A percentile compares a stretch with the other conserved stretches of the same genome.
Evolutionary conservation across 148 eudicot species (phyloP).

Genomic region (Linanthus parryae): DNA sequence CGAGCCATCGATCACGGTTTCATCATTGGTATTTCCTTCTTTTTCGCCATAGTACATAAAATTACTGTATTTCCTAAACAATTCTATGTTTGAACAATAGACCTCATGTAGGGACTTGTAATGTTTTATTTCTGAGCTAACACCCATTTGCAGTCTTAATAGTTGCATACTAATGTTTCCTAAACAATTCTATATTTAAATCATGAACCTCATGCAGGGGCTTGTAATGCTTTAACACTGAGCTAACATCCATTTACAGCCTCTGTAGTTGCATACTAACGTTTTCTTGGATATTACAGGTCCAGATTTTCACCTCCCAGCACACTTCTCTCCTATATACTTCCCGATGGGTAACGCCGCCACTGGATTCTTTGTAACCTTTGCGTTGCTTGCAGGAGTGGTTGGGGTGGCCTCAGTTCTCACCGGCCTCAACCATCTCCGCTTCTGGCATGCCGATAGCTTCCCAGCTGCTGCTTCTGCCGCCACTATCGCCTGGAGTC

Average conservation of each 20-base stretch:
- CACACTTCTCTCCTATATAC: constrained; percentile 78
- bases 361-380: constrained; percentile 72
- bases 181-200: no score
- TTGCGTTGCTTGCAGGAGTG: constrained; percentile 70
- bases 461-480: constrained; percentile 37
- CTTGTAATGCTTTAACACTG: no score
- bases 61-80: neutral
- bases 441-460: constrained; percentile 40
- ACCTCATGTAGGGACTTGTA: no score
- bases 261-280: no score
- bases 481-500: constrained; percentile 70
- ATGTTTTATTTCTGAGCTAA: no score
- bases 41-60: neutral
- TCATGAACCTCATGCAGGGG: no score
- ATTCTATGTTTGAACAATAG: no score
- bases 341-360: constrained; percentile 92
- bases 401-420: constrained; percentile 61
- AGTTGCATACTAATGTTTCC: no score
- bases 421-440: constrained; percentile 49
- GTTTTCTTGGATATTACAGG: no score
- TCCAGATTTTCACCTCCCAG: constrained; percentile 53
- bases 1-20: constrained; percentile 66
- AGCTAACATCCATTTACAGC: no score
- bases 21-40: constrained; percentile 40
- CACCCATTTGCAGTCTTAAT: no score